phyloP scores from a whole-genome alignment of 2,329 filamentous ascomycete species.

The Grosmannia penicillata region DNA sequence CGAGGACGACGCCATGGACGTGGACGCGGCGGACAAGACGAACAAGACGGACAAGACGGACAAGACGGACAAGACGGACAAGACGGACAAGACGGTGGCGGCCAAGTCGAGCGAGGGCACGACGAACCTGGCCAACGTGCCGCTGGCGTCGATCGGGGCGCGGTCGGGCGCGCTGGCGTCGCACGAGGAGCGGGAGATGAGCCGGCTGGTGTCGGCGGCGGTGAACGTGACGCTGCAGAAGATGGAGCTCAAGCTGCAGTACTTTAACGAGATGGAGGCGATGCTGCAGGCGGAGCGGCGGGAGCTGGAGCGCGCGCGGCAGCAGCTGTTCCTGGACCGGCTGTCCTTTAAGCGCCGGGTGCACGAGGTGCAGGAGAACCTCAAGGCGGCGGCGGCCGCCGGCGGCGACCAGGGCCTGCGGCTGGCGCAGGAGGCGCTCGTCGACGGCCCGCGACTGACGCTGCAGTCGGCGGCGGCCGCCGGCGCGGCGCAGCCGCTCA shows the following conservation, averaged over 20 bases:
- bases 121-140: constrained; percentile 50
- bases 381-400: constrained; percentile 38
- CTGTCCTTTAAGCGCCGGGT: constrained; percentile 81
- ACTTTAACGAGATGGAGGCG: constrained; percentile 92
- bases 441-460: constrained; percentile 36
- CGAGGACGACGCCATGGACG: constrained; percentile 55
- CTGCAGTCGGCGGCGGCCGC: constrained; percentile 32
- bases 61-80: constrained; percentile 27
- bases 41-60: constrained; percentile 48
- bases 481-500: constrained; percentile 36
- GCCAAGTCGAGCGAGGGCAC: constrained; percentile 13
- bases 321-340: constrained; percentile 87
- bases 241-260: constrained; percentile 85
- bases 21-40: constrained; percentile 33
- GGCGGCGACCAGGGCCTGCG: constrained; percentile 35
- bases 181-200: constrained; percentile 94
- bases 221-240: constrained; percentile 94
- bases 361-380: constrained; percentile 61
- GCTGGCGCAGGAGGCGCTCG: constrained; percentile 29
- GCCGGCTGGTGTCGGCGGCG: constrained; percentile 76
- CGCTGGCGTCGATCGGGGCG: constrained; percentile 72
- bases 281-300: constrained; percentile 83
- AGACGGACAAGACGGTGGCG: constrained; percentile 45
- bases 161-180: constrained; percentile 80
- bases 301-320: constrained; percentile 79